Evolutionary conservation across 495 filamentous ascomycete genomes (phyloP), one percentile per base, ranked within the genome.

Genomic region (Immersiella caudata): DNA sequence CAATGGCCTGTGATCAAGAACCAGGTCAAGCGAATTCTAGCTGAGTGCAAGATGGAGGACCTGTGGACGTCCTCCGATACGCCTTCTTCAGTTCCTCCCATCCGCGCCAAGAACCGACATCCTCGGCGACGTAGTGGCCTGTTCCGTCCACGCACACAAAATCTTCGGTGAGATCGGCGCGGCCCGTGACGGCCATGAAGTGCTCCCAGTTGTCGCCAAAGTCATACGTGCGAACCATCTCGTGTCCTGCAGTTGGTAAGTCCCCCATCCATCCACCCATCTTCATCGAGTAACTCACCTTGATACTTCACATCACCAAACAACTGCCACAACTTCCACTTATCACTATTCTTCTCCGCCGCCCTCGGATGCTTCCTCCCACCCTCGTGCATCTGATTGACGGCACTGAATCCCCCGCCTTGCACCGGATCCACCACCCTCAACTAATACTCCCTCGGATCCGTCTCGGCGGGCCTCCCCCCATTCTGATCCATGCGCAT

Each of bases 141-240:
- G 35, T 46, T 2, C 76, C 73, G 6, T 56, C 26, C 4, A 74
- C 62, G 16, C 70, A 71, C 16, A 25, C 49, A 54, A 76, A 73
- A 26, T 68, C 21, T 0, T 21, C 33, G 1, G 67, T 76, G 1
- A 65, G 0, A 1, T 66, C 36, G 21, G 57, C 70, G 12, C 70
- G 65, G 22, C 75, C 70, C 6, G 64, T 60, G 46, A 74, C 49
- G 4, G 60, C 73, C 1, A 74, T 62, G 40, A 20, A 27, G 54
- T 78, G 74, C 51, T 73, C 68, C 74, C 75, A 76, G 61, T 67
- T 67, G 64, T 75, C 74, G 29, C 77, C 74, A 65, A 76, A 75
- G 71, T 78, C 73, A 67, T 79, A 73, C 20, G 67, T 67, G 60
- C 75, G 76, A 29, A 69, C 60, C 18, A 71, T 59, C 49, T 59